Percentiles rank a stretch among this genome's conserved stretches.
These are phyloP conservation scores for Alternaria sp. DNA, from an alignment of 2,329 filamentous ascomycete genomes.

Conservation along the genomic window DNA sequence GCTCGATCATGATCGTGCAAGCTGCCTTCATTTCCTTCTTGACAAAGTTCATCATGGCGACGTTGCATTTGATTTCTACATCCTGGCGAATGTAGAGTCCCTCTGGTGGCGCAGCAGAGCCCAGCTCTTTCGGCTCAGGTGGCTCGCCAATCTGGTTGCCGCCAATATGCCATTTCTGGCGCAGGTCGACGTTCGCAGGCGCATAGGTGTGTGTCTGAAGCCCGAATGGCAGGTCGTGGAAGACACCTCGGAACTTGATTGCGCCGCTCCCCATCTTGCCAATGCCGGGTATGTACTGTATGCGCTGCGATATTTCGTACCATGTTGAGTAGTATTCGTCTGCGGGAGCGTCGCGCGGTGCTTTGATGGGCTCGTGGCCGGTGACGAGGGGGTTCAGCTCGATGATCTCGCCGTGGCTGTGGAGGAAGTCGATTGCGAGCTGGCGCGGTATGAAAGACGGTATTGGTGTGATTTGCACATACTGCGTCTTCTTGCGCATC, in stretches of 20 bases:
- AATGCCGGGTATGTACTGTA: slow-evolving; percentile 71
- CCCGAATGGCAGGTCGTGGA: slow-evolving; percentile 75
- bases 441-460: slow-evolving; percentile 73
- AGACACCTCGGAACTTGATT: slow-evolving; percentile 73
- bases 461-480: slow-evolving; percentile 73
- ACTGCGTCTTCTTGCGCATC: slow-evolving; percentile 65
- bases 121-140: slow-evolving; percentile 67
- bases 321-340: slow-evolving; percentile 77
- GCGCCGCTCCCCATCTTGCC: slow-evolving; percentile 69
- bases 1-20: slow-evolving; percentile 70
- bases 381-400: slow-evolving; percentile 73
- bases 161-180: slow-evolving; percentile 71
- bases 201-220: slow-evolving; percentile 75
- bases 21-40: slow-evolving; percentile 71
- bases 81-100: slow-evolving; percentile 73
- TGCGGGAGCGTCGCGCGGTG: slow-evolving; percentile 69
- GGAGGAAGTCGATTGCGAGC: slow-evolving; percentile 74
- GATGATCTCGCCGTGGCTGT: slow-evolving; percentile 74
- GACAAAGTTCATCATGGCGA: slow-evolving; percentile 69
- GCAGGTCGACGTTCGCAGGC: slow-evolving; percentile 69
- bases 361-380: slow-evolving; percentile 66
- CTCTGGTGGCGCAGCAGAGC: slow-evolving; percentile 67
- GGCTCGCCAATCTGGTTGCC: slow-evolving; percentile 74
- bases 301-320: slow-evolving; percentile 75
- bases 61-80: slow-evolving; percentile 73